A percentile compares a stretch with the other conserved stretches of the same genome.
Conservation (phyloP, 2,329 filamentous ascomycete species). For the Ophiostoma australiae region DNA sequence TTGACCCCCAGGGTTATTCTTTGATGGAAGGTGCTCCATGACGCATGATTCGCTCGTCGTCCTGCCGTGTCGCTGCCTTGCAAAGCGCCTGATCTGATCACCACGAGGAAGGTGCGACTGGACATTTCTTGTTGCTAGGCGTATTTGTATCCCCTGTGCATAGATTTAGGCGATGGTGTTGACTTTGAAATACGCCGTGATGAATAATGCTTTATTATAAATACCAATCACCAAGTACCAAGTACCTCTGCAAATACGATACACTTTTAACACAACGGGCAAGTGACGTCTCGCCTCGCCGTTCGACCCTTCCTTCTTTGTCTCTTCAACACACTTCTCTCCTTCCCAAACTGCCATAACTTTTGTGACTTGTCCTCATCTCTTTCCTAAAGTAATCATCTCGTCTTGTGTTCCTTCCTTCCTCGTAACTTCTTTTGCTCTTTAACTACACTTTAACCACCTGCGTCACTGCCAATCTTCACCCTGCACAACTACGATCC, state of each 20-base stretch:
- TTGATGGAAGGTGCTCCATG: slow-evolving; percentile 3
- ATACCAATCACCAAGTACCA: neutral
- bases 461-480: slow-evolving; percentile 6
- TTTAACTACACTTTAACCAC: neutral
- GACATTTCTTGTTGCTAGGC: neutral
- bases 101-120: neutral
- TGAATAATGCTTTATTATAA: slow-evolving; percentile 1
- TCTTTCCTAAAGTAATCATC: neutral
- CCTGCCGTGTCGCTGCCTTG: neutral
- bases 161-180: neutral
- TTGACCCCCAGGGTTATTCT: neutral
- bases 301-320: slow-evolving; percentile 11
- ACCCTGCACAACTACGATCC: neutral
- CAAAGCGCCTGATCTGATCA: neutral
- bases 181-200: neutral
- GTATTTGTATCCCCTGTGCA: neutral
- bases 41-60: neutral
- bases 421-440: neutral
- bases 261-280: neutral
- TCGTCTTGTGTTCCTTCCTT: neutral
- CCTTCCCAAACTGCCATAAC: neutral
- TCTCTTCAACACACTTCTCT: neutral
- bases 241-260: neutral
- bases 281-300: slow-evolving; percentile 1
- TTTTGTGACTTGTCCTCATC: neutral